A percentile compares a stretch with the other conserved stretches of the same genome.
Conservation (phyloP, 2,329 filamentous ascomycete species). For the Mariannaea elegans region DNA sequence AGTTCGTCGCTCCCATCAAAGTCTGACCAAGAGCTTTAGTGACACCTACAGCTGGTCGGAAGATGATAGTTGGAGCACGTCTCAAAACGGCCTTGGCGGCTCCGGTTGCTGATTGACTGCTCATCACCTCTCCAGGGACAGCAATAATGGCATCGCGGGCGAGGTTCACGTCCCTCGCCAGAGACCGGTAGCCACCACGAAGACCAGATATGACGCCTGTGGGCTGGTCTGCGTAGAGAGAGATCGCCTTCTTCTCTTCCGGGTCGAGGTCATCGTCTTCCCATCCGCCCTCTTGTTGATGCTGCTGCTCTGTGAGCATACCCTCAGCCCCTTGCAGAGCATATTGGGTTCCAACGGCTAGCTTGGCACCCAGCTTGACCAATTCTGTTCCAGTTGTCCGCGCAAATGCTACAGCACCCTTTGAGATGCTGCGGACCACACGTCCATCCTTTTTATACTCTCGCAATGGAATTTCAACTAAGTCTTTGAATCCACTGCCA, state of each 20-base stretch:
- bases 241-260: constrained; percentile 81
- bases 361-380: constrained; percentile 92
- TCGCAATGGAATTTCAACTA: constrained; percentile 87
- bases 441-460: constrained; percentile 96
- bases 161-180: constrained; percentile 86
- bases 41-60: constrained; percentile 89
- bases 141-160: constrained; percentile 93
- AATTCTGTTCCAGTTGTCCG: constrained; percentile 93
- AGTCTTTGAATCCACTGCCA: constrained; percentile 83
- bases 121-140: constrained; percentile 89
- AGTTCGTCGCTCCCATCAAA: constrained; percentile 90
- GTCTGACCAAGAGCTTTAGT: constrained; percentile 90
- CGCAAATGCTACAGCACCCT: constrained; percentile 88
- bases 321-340: constrained; percentile 89
- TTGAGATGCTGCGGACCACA: constrained; percentile 89
- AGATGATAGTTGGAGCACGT: constrained; percentile 90
- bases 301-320: constrained; percentile 65
- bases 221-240: constrained; percentile 93
- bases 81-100: constrained; percentile 81
- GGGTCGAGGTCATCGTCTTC: constrained; percentile 72
- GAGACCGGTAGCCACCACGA: constrained; percentile 80
- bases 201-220: constrained; percentile 88
- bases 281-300: constrained; percentile 51
- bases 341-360: constrained; percentile 95
- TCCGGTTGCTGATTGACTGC: constrained; percentile 82